phyloP scores from a whole-genome alignment of 495 filamentous ascomycete species.

The Podospora anserina region DNA sequence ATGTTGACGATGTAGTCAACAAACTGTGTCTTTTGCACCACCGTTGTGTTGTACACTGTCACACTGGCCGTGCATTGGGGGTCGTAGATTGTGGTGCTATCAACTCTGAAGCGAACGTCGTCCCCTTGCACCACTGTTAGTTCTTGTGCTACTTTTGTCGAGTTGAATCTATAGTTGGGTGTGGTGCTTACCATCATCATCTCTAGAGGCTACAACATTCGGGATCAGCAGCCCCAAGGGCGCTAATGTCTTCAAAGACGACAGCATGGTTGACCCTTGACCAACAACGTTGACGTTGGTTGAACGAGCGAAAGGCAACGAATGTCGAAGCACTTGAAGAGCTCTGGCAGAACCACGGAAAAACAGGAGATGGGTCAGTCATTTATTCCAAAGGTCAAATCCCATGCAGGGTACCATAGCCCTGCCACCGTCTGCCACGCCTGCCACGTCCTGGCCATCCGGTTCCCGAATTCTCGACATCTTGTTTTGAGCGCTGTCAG shows the following conservation, averaged over 20 bases:
- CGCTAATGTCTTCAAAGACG: constrained; percentile 9
- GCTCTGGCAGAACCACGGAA: background rate
- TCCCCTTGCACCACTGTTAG: background rate
- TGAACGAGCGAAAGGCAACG: background rate
- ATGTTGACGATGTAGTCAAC: constrained; percentile 13
- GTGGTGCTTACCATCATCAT: background rate
- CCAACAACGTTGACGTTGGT: background rate
- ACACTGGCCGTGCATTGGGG: constrained; percentile 1
- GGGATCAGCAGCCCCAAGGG: constrained; percentile 6
- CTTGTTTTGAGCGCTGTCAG: constrained; percentile 4
- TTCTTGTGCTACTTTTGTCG: background rate
- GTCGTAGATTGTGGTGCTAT: background rate
- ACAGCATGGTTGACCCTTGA: constrained; percentile 1
- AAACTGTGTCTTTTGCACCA: constrained; percentile 10
- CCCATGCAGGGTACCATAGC: background rate
- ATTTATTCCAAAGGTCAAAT: background rate
- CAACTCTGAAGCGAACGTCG: background rate
- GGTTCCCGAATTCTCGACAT: background rate
- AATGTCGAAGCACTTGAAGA: background rate
- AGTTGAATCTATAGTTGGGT: background rate
- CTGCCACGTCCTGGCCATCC: background rate
- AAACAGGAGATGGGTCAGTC: background rate
- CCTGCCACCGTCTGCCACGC: too few species aligned
- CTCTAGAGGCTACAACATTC: background rate
- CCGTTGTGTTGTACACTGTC: constrained; percentile 5